Percentiles rank a stretch among this genome's conserved stretches.
Conservation (phyloP, 208 protist genomes). For the Wallacemonas sp. region DNA sequence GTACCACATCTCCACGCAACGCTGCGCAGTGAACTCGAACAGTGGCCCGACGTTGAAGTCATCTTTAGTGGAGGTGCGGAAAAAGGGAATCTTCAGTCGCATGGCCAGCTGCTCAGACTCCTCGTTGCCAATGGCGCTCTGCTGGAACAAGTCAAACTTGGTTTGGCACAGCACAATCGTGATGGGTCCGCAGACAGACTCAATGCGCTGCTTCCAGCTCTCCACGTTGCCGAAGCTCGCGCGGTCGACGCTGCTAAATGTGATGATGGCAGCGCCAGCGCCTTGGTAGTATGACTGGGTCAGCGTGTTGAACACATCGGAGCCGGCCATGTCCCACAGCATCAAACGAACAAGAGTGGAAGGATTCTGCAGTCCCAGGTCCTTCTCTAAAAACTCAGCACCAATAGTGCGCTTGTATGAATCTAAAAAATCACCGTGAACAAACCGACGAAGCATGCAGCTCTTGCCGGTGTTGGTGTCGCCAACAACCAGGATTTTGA, state of each 20-base stretch:
- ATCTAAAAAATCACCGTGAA: slow-evolving; percentile 88
- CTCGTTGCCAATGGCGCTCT: slow-evolving; percentile 66
- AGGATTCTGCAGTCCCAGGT: slow-evolving; percentile 61
- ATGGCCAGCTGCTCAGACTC: slow-evolving; percentile 88
- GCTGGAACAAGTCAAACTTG: slow-evolving; percentile 92
- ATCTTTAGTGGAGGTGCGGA: slow-evolving; percentile 92
- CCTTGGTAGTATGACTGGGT: slow-evolving; percentile 93
- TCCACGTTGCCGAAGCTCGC: slow-evolving; percentile 86
- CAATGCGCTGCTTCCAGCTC: slow-evolving; percentile 88
- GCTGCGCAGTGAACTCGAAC: slow-evolving; percentile 83
- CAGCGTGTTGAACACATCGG: slow-evolving; percentile 93
- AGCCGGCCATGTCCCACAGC: slow-evolving; percentile 96
- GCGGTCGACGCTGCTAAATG: slow-evolving; percentile 91
- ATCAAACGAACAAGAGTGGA: slow-evolving; percentile 85
- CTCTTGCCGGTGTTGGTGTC: slow-evolving; percentile 96
- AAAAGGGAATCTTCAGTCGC: slow-evolving; percentile 84
- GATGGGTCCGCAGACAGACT: slow-evolving; percentile 79
- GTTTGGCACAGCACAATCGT: slow-evolving; percentile 94
- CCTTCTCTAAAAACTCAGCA: slow-evolving; percentile 93
- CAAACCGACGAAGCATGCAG: slow-evolving; percentile 90
- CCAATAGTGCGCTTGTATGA: slow-evolving; percentile 94
- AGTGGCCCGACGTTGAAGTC: slow-evolving; percentile 93
- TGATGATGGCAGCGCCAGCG: slow-evolving; percentile 80
- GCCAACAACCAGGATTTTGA: slow-evolving; percentile 96
- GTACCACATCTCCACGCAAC: slow-evolving; percentile 38